phyloP scores from a whole-genome alignment of 169 alveolate genomes.

The Plasmodium cynomolgi region DNA sequence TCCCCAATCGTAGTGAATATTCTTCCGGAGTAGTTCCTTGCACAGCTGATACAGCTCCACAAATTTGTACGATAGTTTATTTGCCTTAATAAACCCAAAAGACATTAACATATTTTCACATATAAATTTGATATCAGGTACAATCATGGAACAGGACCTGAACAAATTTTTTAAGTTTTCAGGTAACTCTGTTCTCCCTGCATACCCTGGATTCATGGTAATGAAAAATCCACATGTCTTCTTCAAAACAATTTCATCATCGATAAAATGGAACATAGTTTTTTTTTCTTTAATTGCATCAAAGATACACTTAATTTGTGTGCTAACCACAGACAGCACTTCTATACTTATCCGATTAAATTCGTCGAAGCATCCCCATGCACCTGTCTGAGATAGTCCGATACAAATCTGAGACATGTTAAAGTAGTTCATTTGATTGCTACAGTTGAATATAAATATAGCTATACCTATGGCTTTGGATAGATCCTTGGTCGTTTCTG shows the following conservation, averaged over 20 bases:
- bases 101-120: constrained; percentile 98
- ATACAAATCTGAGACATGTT: constrained; percentile 96
- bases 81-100: constrained; percentile 96
- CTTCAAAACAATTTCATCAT: constrained; percentile 82
- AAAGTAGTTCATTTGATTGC: constrained; percentile 92
- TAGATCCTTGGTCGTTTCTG: constrained; percentile 97
- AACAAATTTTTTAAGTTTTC: constrained; percentile 97
- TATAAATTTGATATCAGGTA: constrained; percentile 95
- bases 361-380: constrained; percentile 99
- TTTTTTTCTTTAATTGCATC: constrained; percentile 91
- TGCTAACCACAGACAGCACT: constrained; percentile 97
- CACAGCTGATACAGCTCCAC: constrained; percentile 93
- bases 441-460: constrained; percentile 97
- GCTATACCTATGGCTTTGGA: constrained; percentile 96
- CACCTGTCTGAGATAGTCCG: constrained; percentile 96
- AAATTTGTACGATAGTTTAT: constrained; percentile 94
- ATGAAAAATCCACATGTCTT: constrained; percentile 86
- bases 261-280: constrained; percentile 85
- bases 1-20: constrained; percentile 97
- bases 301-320: constrained; percentile 95
- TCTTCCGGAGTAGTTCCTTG: constrained; percentile 91
- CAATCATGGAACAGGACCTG: constrained; percentile 97
- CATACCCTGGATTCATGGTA: constrained; percentile 99
- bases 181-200: constrained; percentile 98
- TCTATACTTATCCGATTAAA: constrained; percentile 96